Evolutionary conservation across 1,284 basidiomycete genomes (phyloP), one percentile per base, ranked within the genome.

Genomic region (Trichosporon sp.): DNA sequence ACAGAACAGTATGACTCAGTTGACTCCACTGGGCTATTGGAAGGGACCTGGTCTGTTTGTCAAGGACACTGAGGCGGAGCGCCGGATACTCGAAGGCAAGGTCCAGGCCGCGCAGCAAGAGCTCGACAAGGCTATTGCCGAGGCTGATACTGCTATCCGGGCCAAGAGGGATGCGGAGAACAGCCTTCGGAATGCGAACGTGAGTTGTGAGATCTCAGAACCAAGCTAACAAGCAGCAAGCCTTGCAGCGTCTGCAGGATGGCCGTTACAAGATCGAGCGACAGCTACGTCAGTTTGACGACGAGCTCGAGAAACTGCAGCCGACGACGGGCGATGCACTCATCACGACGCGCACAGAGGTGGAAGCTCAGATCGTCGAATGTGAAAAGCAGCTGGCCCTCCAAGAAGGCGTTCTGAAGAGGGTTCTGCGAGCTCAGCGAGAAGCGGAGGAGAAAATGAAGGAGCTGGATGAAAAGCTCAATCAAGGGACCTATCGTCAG

Each of bases 401-500:
- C 3, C 58, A 33, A 7, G 37, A 44, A 29, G 52, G 36, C 11
- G 19, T 11, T 13, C 61, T 34, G 3, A 29, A 56, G 14, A 37
- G 32, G 4, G 31, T 21, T 4, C 4, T 29, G 36, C n/a, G 31
- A 1, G 62, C 44, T 10, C 56, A 56, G 23, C 32, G 37, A 7
- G 37, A 46, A 14, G 59, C 36, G 1, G 36, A 59, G 36, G 9
- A 36, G 2, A 40, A 58, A 7, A 27, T 57, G 2, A 83, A 86
- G 66, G 94, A 93, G 0, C 80, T 88, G 2, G 87, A 90, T 64
- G 77, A 83, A 4, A 91, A 95, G 65, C 84, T 96, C 14, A 86
- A 89, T 66, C 82, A 85, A 16, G 21, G 31, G 4, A 7, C 58
- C 14, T 23, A 29, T 13, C 16, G 21, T 21, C 25, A 60, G 56